phyloP scores from a whole-genome alignment of 768 basidiomycete species.

The Glaciozyma antarctica region DNA sequence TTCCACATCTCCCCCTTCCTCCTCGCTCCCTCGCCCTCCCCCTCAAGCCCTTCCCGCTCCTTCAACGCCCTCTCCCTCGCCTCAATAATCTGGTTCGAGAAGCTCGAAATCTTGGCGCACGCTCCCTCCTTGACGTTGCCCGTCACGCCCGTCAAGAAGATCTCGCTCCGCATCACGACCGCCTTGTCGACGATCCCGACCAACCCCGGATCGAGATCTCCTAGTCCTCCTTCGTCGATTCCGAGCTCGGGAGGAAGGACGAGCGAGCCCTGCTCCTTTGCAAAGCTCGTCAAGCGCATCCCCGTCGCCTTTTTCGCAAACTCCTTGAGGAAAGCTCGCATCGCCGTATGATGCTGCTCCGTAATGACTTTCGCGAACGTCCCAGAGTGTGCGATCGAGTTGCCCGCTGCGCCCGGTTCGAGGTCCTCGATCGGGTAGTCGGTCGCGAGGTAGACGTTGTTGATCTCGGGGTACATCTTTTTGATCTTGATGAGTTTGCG shows the following conservation, averaged over 20 bases:
- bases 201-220: slow-evolving; percentile 46
- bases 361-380: slow-evolving; percentile 46
- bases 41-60: slow-evolving; percentile 29
- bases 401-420: slow-evolving; percentile 25
- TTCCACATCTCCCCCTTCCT: slow-evolving; percentile 15
- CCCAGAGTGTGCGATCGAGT: slow-evolving; percentile 41
- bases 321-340: slow-evolving; percentile 44
- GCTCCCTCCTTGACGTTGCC: slow-evolving; percentile 1
- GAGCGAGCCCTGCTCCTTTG: slow-evolving; percentile 39
- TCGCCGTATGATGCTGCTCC: slow-evolving; percentile 45
- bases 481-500: slow-evolving; percentile 40
- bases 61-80: slow-evolving; percentile 39
- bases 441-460: slow-evolving; percentile 51
- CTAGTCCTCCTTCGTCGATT: slow-evolving; percentile 8
- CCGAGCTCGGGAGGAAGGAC: slow-evolving; percentile 6
- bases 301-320: slow-evolving; percentile 41
- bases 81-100: slow-evolving; percentile 50
- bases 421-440: slow-evolving; percentile 46
- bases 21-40: slow-evolving; percentile 10
- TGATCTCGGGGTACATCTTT: slow-evolving; percentile 37
- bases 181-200: slow-evolving; percentile 53
- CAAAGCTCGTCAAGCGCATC: slow-evolving; percentile 46
- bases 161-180: slow-evolving; percentile 46
- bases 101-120: slow-evolving; percentile 43
- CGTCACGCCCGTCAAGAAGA: slow-evolving; percentile 47